Evolutionary conservation across 164 flowering plant species (phyloP), one percentile per base, ranked within the genome.

Genomic region (Piper betle): DNA sequence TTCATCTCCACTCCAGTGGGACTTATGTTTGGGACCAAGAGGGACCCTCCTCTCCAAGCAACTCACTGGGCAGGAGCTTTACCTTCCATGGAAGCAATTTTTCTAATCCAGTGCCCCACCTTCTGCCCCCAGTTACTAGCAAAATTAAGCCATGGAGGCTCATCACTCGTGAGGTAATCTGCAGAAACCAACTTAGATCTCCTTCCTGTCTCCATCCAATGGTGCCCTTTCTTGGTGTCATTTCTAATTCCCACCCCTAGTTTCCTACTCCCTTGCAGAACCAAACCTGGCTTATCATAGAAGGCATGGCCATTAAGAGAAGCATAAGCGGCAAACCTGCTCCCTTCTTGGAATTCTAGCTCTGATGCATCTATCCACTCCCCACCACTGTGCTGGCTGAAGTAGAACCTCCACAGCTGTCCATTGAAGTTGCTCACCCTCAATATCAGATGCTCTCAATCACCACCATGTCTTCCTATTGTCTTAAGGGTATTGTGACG

Each of bases 401-500:
- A 74, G 58, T 75, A 82, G 8, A 74, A 76, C 7, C 65, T 69
- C 70, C 72, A 61, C 1, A 82, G 69, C 67, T 79, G 77, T 52
- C 87, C 83, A 42, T 60, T 71, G 69, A 80, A 80, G 62, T 82
- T 82, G 63, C 87, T 82, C 3, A 82, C 65, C 62, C 87, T 77
- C 33, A 82, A 41, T 1, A 82, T 77, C 53, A 81, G 57, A 66
- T 81, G 87, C 62, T 82, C 87, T 83, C 87, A 82, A 42, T 82
- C 84, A 15, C 87, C 84, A 42, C 80, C 81, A 69, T 82, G 87
- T 53, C 77, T 78, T 1, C 87, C 87, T 37, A 77, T 76, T 65
- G 55, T 80, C 38, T 80, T 12, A 80, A 65, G 11, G 76, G 46
- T 5, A 82, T 37, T 25, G 68, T 68, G 20, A 82, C 37, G n/a